These are phyloP conservation scores for Leishmania guyanensis DNA, from an alignment of 208 protist species.

Conservation along the genomic window DNA sequence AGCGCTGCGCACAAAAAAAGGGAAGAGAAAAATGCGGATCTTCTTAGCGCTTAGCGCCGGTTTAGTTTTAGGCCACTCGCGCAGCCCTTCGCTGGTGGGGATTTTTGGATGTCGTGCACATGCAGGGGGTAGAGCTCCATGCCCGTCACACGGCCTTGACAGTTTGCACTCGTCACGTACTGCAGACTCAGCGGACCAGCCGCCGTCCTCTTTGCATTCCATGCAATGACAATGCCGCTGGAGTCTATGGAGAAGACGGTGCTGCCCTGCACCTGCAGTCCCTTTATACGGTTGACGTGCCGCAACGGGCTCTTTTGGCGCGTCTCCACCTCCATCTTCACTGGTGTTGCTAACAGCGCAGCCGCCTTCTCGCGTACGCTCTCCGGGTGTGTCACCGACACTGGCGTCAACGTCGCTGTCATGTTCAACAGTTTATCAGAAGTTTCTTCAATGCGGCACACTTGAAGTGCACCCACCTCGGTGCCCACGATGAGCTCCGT, in stretches of 20 bases:
- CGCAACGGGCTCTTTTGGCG: constrained; percentile 52
- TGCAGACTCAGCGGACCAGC: constrained; percentile 11
- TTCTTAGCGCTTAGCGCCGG: not conserved
- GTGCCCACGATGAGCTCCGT: constrained; percentile 53
- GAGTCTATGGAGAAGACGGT: constrained; percentile 70
- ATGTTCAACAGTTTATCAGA: not conserved
- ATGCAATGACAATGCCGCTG: constrained; percentile 56
- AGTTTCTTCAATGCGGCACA: constrained; percentile 9
- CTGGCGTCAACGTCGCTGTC: not conserved
- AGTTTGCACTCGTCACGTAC: constrained; percentile 76
- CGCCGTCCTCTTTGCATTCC: constrained; percentile 9
- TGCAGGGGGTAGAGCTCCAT: constrained; percentile 40
- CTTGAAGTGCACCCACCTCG: constrained; percentile 46
- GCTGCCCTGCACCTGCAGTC: constrained; percentile 16
- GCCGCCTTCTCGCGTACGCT: constrained; percentile 18
- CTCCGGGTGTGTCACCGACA: constrained; percentile 29
- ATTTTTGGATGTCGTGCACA: not conserved
- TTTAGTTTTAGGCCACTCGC: not conserved
- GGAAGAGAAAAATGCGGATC: not conserved
- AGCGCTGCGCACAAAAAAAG: not conserved
- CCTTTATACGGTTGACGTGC: constrained; percentile 66
- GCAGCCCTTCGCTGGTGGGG: not conserved
- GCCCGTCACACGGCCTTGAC: constrained; percentile 64
- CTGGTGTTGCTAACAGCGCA: constrained; percentile 19
- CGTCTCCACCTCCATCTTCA: constrained; percentile 31